Evolutionary conservation across 805 yeast genomes (phyloP).

Genomic region (Starmera dryadoides): DNA sequence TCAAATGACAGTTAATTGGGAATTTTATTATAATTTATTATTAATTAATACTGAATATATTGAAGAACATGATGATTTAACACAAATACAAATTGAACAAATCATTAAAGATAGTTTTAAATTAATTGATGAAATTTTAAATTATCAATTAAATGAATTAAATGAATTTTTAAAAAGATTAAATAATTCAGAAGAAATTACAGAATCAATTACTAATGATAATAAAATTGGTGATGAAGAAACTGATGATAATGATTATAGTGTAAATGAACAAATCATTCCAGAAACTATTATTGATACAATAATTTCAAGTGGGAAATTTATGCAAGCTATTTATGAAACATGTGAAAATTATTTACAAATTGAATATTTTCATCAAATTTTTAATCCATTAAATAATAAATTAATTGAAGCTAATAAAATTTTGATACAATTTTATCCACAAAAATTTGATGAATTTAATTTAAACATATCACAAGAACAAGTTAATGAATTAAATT

Average conservation of each 20-base stretch:
- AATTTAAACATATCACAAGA: constrained; percentile 3
- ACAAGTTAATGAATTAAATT: constrained; percentile 10
- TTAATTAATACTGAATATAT: constrained; percentile 12
- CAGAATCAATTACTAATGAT: constrained; percentile 8
- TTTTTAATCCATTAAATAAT: background rate
- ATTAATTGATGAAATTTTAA: constrained; percentile 6
- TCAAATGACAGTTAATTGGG: constrained; percentile 15
- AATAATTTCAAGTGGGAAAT: constrained; percentile 5
- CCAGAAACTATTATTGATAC: constrained; percentile 16
- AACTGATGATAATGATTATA: constrained; percentile 8
- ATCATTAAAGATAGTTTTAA: constrained; percentile 3
- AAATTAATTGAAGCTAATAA: background rate
- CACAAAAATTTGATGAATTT: background rate
- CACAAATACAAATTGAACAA: constrained; percentile 9
- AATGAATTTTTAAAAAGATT: constrained; percentile 11
- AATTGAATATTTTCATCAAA: background rate
- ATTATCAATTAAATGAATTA: constrained; percentile 13
- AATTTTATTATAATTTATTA: constrained; percentile 17
- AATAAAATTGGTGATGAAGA: constrained; percentile 9
- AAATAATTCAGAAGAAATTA: constrained; percentile 10
- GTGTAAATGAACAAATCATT: constrained; percentile 18
- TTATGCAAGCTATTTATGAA: constrained; percentile 8
- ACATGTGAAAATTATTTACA: constrained; percentile 5
- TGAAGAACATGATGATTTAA: constrained; percentile 7
- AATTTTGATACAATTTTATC: constrained; percentile 4